Evolutionary conservation across 805 yeast species (phyloP), one percentile per base, ranked within the genome.

Genomic region (Candida fluviatilis): DNA sequence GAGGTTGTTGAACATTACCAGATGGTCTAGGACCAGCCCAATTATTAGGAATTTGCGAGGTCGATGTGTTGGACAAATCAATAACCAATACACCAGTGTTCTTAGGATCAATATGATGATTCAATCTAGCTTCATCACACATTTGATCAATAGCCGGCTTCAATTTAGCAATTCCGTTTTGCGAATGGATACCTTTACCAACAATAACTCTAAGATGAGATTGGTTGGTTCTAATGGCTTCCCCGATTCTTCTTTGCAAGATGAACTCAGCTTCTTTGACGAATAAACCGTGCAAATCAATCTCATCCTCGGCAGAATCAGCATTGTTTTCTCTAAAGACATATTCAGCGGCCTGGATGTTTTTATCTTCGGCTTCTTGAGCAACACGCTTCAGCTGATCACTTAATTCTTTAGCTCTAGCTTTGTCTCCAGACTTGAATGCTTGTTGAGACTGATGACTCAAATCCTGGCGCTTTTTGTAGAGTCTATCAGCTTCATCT

Each of bases 181-280:
- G 70, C 1, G 96, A 86, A 57, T 90, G 98, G 30, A 79, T 55
- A 5, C 97, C 98, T 60, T 91, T 91, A 7, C 98, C 98, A 7
- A 89, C 97, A 57, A 91, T 90, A 15, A 88, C 93, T 46, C 79
- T 76, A 31, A 91, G 64, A 35, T 74, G 76, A 2, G 73, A 59
- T 53, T 86, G 93, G 38, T 75, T 66, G 23, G 72, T 62, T 17
- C 77, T 65, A 12, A 78, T 70, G 38, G 81, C 87, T 18, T 78
- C 79, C n/a, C 73, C 71, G 35, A 91, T 74, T 41, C 98, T 72
- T 43, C 75, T 78, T 49, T 82, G 85, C 47, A 91, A 68, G 36
- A 84, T 77, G 55, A 78, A 83, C 43, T 78, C 77, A 5, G 97
- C 96, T 63, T 91, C 99, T 56, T 81, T 83, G 14, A 91, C 95